Evolutionary conservation across 2,329 filamentous ascomycete genomes (phyloP), one percentile per base, ranked within the genome.

Genomic region (Aspergillus sp.): DNA sequence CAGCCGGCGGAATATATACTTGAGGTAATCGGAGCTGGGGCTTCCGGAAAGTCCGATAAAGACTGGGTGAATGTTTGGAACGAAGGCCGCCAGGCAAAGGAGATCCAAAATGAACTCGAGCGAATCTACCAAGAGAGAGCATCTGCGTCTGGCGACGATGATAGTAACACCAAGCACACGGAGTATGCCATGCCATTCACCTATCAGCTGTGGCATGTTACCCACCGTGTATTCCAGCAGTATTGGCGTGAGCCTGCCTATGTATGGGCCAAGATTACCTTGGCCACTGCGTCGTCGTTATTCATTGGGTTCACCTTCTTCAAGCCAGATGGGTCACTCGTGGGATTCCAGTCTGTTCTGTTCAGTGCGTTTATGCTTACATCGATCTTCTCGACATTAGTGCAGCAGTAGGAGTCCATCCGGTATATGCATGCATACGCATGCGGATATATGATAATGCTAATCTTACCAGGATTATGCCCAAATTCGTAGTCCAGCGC

Each of bases 231-330:
- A 29, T 91, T 91, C 72, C 80, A 91, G 65, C 86, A 93, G 63
- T 93, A 91, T 75, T 94, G 88, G 88, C 83, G 88, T 50, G 88
- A 83, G 1, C 88, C 88, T 0, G 79, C 81, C 2, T 93, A 94
- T 71, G 87, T 94, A 63, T 93, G 89, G 73, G 82, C 85, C 55
- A 94, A 94, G 73, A 66, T 78, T 1, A 72, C 78, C 4, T 79
- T 94, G n/a, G 88, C 83, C 59, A 71, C 77, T 8, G 67, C 61
- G 32, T 63, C 61, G 51, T 75, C 68, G 82, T 90, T 66, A 5
- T 91, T 91, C 65, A 86, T 93, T 58, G 88, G 87, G 29, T 88
- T 90, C 65, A 83, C 85, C 45, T 89, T 93, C 69, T 87, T 79
- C 75, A 76, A 80, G 36, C 81, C 85, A 1, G 79, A 81, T 29